A percentile compares a stretch with the other conserved stretches of the same genome.
phyloP scores from a whole-genome alignment of 2,329 filamentous ascomycete genomes.

The Shiraia sp. region DNA sequence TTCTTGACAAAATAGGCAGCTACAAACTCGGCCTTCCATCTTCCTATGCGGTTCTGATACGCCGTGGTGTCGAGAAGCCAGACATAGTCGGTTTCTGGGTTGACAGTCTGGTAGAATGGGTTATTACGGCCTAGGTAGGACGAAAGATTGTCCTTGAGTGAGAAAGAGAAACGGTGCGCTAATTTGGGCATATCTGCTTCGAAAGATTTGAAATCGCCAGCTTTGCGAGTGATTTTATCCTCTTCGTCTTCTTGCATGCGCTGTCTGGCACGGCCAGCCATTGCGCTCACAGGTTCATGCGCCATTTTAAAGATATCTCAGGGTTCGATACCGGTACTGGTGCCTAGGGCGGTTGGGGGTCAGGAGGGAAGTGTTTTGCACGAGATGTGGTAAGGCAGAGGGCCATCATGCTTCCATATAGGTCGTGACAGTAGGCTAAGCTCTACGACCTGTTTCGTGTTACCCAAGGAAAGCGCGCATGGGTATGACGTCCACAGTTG shows the following conservation, averaged over 20 bases:
- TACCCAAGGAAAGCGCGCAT: constrained; percentile 13
- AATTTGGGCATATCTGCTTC: constrained; percentile 44
- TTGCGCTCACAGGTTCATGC: constrained; percentile 24
- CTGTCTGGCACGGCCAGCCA: constrained; percentile 36
- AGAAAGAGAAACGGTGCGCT: constrained; percentile 37
- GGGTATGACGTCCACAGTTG: constrained; percentile 19
- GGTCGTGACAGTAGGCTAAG: constrained; percentile 17
- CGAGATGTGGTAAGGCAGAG: constrained; percentile 26
- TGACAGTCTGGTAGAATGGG: constrained; percentile 51
- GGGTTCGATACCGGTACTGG: constrained; percentile 10
- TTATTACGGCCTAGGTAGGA: constrained; percentile 46
- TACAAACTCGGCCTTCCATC: constrained; percentile 83
- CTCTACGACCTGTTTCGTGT: constrained; percentile 13
- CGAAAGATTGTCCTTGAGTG: constrained; percentile 44
- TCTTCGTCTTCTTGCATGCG: constrained; percentile 37
- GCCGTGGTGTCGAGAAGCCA: constrained; percentile 94
- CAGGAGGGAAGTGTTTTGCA: constrained; percentile 41
- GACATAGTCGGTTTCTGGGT: constrained; percentile 69
- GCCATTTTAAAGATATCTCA: constrained; percentile 30
- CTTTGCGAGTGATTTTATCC: constrained; percentile 35
- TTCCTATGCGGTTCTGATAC: constrained; percentile 58
- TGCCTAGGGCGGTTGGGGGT: constrained; percentile 32
- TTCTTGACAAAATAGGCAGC: constrained; percentile 78
- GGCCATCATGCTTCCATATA: constrained; percentile 23
- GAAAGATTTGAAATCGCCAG: constrained; percentile 38